Conservation (phyloP, 2,329 filamentous ascomycete genomes). For the Pseudogymnoascus sp. region DNA sequence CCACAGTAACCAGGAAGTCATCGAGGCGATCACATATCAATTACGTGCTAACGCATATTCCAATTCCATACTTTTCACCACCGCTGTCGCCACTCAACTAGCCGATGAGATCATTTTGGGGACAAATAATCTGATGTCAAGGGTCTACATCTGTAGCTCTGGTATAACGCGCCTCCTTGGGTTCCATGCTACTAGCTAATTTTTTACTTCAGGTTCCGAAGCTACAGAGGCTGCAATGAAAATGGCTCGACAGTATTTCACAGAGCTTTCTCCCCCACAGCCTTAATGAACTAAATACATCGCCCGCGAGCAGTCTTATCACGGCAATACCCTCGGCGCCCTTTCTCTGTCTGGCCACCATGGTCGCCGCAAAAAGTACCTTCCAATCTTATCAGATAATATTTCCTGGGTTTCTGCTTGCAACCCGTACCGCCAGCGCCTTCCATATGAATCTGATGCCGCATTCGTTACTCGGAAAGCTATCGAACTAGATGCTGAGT, state of each 20-base stretch:
- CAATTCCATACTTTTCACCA: conserved; percentile 51
- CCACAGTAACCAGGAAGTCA: conserved; percentile 55
- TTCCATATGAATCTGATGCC: conserved; percentile 41
- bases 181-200: too few species aligned
- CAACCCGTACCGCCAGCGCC: conserved; percentile 53
- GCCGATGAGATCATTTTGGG: conserved; percentile 34
- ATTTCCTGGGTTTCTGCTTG: conserved; percentile 54
- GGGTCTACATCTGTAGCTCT: conserved; percentile 50
- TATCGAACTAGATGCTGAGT: conserved; percentile 55
- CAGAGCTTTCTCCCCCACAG: conserved; percentile 46
- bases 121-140: conserved; percentile 40
- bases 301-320: conserved; percentile 57
- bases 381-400: conserved; percentile 47
- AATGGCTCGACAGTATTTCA: conserved; percentile 58
- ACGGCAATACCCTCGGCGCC: conserved; percentile 61
- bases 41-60: conserved; percentile 50
- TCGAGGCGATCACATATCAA: conserved; percentile 52
- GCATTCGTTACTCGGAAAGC: conserved; percentile 52
- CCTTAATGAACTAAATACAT: conserved; percentile 54
- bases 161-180: neutral
- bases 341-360: conserved; percentile 54
- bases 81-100: conserved; percentile 39
- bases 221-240: conserved; percentile 64
- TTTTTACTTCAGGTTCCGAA: conserved; percentile 45
- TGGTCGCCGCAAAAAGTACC: conserved; percentile 50